Evolutionary conservation across 169 alveolate species (phyloP), one percentile per base, ranked within the genome.

Genomic region (Plasmodium cynomolgi): DNA sequence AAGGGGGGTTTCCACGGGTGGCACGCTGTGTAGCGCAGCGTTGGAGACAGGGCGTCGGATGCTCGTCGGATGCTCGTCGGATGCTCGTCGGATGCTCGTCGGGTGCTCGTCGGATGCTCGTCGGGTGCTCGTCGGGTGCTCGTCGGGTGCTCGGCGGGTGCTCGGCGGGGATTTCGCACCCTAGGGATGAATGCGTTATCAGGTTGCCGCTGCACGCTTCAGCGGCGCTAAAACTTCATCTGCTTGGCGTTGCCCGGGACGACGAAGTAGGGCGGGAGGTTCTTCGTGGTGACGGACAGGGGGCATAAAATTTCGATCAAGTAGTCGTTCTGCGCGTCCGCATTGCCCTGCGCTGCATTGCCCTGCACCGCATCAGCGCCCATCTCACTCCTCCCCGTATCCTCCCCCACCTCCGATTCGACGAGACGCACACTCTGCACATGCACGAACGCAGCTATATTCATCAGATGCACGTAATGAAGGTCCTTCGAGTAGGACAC

Each of bases 181-280:
- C 6, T 50, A 17, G 62, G 23, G 62, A 15, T 50, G 62, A 50
- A 50, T 50, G 62, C 23, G 62, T 50, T 50, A 50, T 50, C 17
- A 17, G 9, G 8, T 13, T 17, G 17, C 62, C 1, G 62, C 62
- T n/a, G n/a, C n/a, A n/a, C n/a, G n/a, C 50, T 3, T 23, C 15
- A 23, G 5, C 50, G 44, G 29, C 17, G 47, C 81, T 68, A 90
- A 81, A 79, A 96, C 39, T 85, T 90, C 81, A 96, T 91, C 33
- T 95, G 90, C 39, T 92, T 91, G 29, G 79, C 75, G 34, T 91
- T 83, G 33, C 97, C 96, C 3, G 97, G 96, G 29, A 96, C 92
- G 20, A 96, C 81, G 29, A 96, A 95, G 93, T 41, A 93, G 1
- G 95, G 91, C 26, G 97, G 97, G 4, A 96, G 91, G 44, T 95